These are phyloP conservation scores for Teratosphaeria viscida DNA, from an alignment of 2,329 filamentous ascomycete species.

Conservation along the genomic window DNA sequence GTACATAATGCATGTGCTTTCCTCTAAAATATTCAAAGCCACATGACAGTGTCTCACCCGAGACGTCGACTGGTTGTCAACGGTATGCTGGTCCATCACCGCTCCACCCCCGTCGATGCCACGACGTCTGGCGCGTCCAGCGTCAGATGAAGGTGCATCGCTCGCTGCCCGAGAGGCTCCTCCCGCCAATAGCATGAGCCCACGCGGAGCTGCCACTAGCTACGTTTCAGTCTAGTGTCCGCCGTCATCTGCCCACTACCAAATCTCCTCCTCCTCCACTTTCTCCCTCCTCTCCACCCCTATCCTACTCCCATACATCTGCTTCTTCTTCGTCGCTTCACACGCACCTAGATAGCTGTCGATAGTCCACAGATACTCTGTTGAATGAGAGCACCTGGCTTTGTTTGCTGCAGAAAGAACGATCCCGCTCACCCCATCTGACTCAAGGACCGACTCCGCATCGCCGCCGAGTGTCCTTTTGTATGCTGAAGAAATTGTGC, in stretches of 20 bases:
- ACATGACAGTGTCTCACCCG: not conserved
- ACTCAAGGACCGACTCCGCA: not conserved
- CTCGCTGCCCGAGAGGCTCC: not conserved
- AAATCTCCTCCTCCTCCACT: conserved; percentile 1
- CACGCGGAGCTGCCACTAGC: conserved; percentile 1
- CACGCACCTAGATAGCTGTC: conserved; percentile 15
- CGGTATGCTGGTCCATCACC: not conserved
- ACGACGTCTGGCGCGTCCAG: too few relatives aligned
- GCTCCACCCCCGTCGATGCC: not conserved
- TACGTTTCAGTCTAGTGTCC: conserved; percentile 2
- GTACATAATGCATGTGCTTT: too few relatives aligned
- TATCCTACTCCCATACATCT: conserved; percentile 2
- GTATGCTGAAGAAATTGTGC: conserved; percentile 11
- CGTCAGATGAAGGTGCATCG: too few relatives aligned
- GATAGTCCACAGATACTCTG: conserved; percentile 3
- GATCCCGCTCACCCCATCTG: conserved; percentile 5
- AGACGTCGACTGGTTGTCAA: not conserved
- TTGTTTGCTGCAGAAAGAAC: conserved; percentile 9
- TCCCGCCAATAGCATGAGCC: conserved; percentile 1
- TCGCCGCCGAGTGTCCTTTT: conserved; percentile 5
- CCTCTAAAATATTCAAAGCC: too few relatives aligned
- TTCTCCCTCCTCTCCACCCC: not conserved
- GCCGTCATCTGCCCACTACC: conserved; percentile 6
- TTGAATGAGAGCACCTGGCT: not conserved
- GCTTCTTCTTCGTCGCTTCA: conserved; percentile 4